Conservation (phyloP, 345 rosid genomes). For the Linum usitatissimum region DNA sequence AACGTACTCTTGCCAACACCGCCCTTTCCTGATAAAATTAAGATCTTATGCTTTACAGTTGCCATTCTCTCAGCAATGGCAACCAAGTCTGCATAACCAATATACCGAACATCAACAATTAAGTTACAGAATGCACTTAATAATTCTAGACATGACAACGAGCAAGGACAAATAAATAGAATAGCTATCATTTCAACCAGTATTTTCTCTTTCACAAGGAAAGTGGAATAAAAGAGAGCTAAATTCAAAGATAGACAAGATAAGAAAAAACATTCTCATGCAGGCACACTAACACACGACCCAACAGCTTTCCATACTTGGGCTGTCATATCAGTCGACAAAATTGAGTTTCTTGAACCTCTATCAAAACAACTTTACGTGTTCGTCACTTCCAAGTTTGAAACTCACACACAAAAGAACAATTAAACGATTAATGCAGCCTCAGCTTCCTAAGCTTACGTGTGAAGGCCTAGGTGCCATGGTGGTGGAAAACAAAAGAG, state of each 20-base stretch:
- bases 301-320: neutral
- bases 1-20: conserved; percentile 98
- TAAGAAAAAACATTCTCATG: neutral
- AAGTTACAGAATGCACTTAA: neutral
- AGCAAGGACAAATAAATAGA: neutral
- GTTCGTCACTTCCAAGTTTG: too few species aligned
- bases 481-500: neutral
- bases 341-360: neutral
- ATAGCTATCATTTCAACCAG: neutral
- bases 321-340: neutral
- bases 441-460: neutral
- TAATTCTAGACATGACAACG: neutral
- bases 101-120: neutral
- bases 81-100: conserved; percentile 59
- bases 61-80: conserved; percentile 89
- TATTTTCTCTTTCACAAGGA: neutral
- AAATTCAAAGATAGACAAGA: neutral
- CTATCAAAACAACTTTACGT: too few species aligned
- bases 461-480: neutral
- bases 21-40: conserved; percentile 86
- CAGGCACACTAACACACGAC: neutral
- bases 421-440: too few species aligned
- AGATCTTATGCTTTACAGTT: conserved; percentile 82
- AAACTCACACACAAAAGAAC: too few species aligned
- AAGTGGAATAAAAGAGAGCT: neutral